A percentile compares a stretch with the other conserved stretches of the same genome.
Conservation (phyloP, 2,329 filamentous ascomycete species). For the Diatrype stigma region DNA sequence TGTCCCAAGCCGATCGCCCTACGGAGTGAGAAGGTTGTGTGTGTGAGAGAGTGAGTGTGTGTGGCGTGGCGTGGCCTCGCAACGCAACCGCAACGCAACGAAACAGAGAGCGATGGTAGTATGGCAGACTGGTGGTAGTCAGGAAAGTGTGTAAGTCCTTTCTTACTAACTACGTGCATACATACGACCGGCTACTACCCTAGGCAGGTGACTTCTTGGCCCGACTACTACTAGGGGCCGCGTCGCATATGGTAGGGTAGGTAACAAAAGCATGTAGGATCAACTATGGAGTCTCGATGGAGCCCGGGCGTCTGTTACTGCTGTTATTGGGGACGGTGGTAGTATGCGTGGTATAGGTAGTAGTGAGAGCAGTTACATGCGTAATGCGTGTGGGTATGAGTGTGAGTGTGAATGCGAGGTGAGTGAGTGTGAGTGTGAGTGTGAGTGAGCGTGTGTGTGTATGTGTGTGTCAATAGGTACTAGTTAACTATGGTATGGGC, state of each 20-base stretch:
- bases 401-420: too few relatives aligned
- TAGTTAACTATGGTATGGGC: too few relatives aligned
- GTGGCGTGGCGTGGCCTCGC: too few relatives aligned
- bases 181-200: conserved; percentile 6
- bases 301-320: neutral
- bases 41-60: too few relatives aligned
- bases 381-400: too few relatives aligned
- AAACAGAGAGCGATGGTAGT: neutral
- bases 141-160: neutral
- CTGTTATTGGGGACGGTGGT: too few relatives aligned
- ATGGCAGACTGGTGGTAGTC: conserved; percentile 1
- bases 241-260: neutral
- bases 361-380: too few relatives aligned
- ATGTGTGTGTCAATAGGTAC: too few relatives aligned
- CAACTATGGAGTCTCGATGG: neutral
- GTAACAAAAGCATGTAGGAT: conserved; percentile 2
- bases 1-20: neutral
- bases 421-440: too few relatives aligned
- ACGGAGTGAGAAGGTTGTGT: neutral
- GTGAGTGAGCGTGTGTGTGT: too few relatives aligned
- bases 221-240: neutral
- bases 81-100: neutral
- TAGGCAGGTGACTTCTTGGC: conserved; percentile 20
- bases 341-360: too few relatives aligned
- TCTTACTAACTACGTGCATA: too few relatives aligned